Base-by-base conservation (phyloP, 2,329 filamentous ascomycete species). In the Elsinoe fawcettii region DNA sequence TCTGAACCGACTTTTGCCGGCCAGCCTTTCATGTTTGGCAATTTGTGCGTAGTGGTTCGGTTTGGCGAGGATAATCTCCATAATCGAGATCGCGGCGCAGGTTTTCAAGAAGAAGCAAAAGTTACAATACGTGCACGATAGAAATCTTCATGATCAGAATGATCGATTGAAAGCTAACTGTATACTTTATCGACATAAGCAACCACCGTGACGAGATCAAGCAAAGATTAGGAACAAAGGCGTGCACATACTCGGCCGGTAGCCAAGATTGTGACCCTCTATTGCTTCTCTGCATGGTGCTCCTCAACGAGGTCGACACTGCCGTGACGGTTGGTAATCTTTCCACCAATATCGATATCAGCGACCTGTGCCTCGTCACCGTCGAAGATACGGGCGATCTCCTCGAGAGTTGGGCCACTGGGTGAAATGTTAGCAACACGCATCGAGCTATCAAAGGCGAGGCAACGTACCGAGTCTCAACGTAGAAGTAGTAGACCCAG, bases 321-420 rank as follows among this genome's bases (percentile, higher is more conserved):
- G 20, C 41, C 41, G 41, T 25, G 41, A 20, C 18, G 41, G 41
- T 46, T 46, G 41, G 20, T 46, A 20, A 46, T 20, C 41, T 46
- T 46, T 23, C n/a, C 20, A 25, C 18, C 41, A 46, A 46, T 27
- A 20, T 46, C 41, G 20, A 46, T 46, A 7, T 46, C 69, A 53
- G 69, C 70, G 49, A 71, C 61, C 27, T 70, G 39, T n/a, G 73
- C 73, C 37, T 68, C 68, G 8, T 75, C 70, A 18, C 72, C 71
- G 62, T 75, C 74, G 56, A 75, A 75, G 62, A 71, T 68, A 63
- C 71, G 74, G 51, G 73, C 73, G 57, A 75, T 75, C 58, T 75
- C 73, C 63, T 75, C 74, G 23, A 76, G 67, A 39, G 74, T 68
- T 5, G 72, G 73, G 63, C 73, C 73, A 51, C 69, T 63, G 23